These are phyloP conservation scores for Hagleromyces aurorensis DNA, from an alignment of 805 yeast genomes.

Conservation along the genomic window DNA sequence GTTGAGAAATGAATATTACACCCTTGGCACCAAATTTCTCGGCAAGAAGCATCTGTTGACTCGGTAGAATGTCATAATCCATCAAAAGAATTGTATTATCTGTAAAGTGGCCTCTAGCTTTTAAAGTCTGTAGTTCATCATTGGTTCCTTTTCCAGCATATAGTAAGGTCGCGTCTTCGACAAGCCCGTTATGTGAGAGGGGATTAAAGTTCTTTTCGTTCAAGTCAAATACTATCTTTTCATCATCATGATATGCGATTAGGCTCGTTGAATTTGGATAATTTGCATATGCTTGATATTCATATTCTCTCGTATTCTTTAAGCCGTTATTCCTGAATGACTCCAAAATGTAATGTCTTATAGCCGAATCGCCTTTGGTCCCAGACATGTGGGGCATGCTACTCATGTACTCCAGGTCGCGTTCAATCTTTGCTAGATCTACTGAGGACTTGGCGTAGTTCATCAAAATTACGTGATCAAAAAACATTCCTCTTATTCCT, in stretches of 20 bases:
- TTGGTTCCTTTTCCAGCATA: slow-evolving; percentile 62
- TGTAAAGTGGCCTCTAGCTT: slow-evolving; percentile 33
- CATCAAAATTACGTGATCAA: slow-evolving; percentile 47
- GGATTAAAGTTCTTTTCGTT: slow-evolving; percentile 53
- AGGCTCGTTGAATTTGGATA: slow-evolving; percentile 44
- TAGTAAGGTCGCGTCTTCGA: slow-evolving; percentile 40
- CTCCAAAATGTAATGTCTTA: slow-evolving; percentile 57
- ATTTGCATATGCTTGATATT: slow-evolving; percentile 51
- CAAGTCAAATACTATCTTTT: slow-evolving; percentile 23
- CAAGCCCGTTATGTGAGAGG: slow-evolving; percentile 51
- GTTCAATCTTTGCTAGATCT: slow-evolving; percentile 51
- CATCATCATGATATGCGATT: slow-evolving; percentile 19
- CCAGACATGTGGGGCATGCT: slow-evolving; percentile 86
- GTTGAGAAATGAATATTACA: slow-evolving; percentile 55
- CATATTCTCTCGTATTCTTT: slow-evolving; percentile 33
- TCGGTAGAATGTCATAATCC: slow-evolving; percentile 47
- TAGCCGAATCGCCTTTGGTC: slow-evolving; percentile 71
- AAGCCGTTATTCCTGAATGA: slow-evolving; percentile 54
- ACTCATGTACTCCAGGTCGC: slow-evolving; percentile 61
- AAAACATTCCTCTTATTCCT: slow-evolving; percentile 48
- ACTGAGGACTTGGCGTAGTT: slow-evolving; percentile 44
- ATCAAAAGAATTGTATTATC: slow-evolving; percentile 50
- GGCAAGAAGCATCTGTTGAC: slow-evolving; percentile 49
- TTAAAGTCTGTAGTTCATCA: slow-evolving; percentile 43
- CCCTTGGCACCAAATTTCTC: slow-evolving; percentile 52